phyloP scores from a whole-genome alignment of 331 rosid genomes.

The Phaseolus coccineus region DNA sequence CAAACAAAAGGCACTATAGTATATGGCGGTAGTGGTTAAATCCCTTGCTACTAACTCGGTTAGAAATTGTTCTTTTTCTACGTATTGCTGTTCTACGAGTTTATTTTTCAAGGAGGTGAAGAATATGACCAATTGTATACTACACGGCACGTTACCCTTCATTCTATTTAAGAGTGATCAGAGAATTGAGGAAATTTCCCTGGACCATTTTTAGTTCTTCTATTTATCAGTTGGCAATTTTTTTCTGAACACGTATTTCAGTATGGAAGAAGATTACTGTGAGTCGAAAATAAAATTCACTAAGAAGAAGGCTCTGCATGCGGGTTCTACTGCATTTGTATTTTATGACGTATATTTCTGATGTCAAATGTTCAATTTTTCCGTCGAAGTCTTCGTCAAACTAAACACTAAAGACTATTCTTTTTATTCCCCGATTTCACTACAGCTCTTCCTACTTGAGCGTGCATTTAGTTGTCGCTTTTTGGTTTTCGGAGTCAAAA shows the following conservation, averaged over 20 bases:
- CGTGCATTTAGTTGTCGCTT: not conserved
- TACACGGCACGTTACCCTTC: not conserved
- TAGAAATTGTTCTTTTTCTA: slow-evolving; percentile 11
- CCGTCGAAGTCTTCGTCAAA: no score
- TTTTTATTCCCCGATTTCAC: no score
- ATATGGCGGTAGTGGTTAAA: slow-evolving; percentile 13
- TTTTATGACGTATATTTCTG: no score
- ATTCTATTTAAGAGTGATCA: slow-evolving; percentile 3
- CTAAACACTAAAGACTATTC: no score
- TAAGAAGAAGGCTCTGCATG: no score
- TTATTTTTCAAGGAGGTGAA: not conserved
- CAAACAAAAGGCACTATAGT: slow-evolving; percentile 8
- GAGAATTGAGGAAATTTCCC: not conserved
- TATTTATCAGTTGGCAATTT: not conserved
- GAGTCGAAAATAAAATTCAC: not conserved
- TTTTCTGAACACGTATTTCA: not conserved
- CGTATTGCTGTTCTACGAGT: not conserved
- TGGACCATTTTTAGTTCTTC: not conserved
- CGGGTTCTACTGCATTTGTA: no score
- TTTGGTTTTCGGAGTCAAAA: not conserved
- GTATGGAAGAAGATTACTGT: not conserved
- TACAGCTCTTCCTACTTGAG: not conserved
- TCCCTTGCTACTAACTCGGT: slow-evolving; percentile 3
- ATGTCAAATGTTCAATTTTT: no score
- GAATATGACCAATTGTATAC: slow-evolving; percentile 16